Evolutionary conservation across 768 basidiomycete species (phyloP).

Genomic region (Tulasnella sp.): DNA sequence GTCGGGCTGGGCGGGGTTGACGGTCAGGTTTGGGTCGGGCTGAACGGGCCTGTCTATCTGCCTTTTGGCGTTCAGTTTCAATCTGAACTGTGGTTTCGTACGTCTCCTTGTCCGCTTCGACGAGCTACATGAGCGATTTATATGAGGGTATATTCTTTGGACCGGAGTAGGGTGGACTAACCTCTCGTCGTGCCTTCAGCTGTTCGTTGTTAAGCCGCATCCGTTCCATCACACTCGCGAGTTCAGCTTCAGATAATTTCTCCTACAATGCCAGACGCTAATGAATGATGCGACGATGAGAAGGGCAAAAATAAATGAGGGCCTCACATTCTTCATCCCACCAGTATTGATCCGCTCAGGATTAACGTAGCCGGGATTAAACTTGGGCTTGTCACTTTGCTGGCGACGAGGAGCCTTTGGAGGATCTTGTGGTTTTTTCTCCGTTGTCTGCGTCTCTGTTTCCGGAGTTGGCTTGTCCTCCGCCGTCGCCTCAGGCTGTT

Average conservation of each 20-base stretch:
- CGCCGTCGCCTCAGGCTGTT: no score
- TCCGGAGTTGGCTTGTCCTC: no score
- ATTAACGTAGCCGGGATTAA: slow-evolving; percentile 46
- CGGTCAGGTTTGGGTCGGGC: slow-evolving; percentile 28
- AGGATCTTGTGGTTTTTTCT: slow-evolving; percentile 3
- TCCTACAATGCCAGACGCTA: slow-evolving; percentile 35
- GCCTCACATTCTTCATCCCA: slow-evolving; percentile 54
- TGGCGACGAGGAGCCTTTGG: slow-evolving; percentile 17
- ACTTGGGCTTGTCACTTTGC: slow-evolving; percentile 12
- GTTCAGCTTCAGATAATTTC: slow-evolving; percentile 56
- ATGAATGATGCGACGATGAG: slow-evolving; percentile 1
- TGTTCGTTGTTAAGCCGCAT: slow-evolving; percentile 66
- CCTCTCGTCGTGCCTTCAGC: slow-evolving; percentile 59
- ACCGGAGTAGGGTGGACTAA: slow-evolving; percentile 26
- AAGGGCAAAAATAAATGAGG: not conserved
- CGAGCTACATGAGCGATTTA: slow-evolving; percentile 40
- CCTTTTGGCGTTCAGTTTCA: slow-evolving; percentile 10
- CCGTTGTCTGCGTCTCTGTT: not conserved
- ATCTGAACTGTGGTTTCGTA: slow-evolving; percentile 57
- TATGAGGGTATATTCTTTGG: not conserved
- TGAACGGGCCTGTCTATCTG: slow-evolving; percentile 34
- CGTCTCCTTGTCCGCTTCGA: slow-evolving; percentile 70
- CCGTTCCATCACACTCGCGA: slow-evolving; percentile 55
- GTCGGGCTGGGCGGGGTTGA: slow-evolving; percentile 42
- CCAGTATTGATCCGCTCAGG: slow-evolving; percentile 78